A percentile compares a stretch with the other conserved stretches of the same genome.
Evolutionary conservation across 2,329 filamentous ascomycete species (phyloP).

Genomic region (Metarhizium anisopliae): DNA sequence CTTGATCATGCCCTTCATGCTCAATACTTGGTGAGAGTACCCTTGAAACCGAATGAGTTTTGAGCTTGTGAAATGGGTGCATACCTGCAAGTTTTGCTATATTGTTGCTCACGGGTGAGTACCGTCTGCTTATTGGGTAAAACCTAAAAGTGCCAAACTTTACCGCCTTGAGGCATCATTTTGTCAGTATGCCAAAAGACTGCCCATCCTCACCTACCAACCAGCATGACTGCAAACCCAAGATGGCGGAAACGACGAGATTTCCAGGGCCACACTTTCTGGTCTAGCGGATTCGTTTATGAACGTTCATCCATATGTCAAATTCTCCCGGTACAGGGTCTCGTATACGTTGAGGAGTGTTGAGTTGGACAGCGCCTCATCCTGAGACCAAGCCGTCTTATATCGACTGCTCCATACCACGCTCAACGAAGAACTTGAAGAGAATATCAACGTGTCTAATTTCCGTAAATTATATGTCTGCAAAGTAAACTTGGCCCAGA

Average conservation of each 20-base stretch:
- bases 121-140: background rate
- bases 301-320: background rate
- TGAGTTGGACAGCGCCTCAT: background rate
- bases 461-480: background rate
- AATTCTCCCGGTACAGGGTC: background rate
- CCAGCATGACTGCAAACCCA: background rate
- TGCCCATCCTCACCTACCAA: background rate
- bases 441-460: background rate
- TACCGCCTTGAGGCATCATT: background rate
- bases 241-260: background rate
- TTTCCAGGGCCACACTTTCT: background rate
- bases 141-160: background rate
- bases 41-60: background rate
- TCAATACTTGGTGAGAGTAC: slow-evolving; percentile 11
- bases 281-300: background rate
- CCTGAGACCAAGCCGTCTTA: background rate
- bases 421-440: background rate
- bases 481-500: background rate
- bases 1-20: slow-evolving; percentile 14
- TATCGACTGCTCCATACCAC: background rate
- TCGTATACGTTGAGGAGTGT: background rate
- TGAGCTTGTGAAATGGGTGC: slow-evolving; percentile 5
- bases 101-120: slow-evolving; percentile 3
- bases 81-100: slow-evolving; percentile 8
- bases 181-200: background rate